phyloP scores from a whole-genome alignment of 2,329 filamentous ascomycete species.

The Orbilia brochopaga region DNA sequence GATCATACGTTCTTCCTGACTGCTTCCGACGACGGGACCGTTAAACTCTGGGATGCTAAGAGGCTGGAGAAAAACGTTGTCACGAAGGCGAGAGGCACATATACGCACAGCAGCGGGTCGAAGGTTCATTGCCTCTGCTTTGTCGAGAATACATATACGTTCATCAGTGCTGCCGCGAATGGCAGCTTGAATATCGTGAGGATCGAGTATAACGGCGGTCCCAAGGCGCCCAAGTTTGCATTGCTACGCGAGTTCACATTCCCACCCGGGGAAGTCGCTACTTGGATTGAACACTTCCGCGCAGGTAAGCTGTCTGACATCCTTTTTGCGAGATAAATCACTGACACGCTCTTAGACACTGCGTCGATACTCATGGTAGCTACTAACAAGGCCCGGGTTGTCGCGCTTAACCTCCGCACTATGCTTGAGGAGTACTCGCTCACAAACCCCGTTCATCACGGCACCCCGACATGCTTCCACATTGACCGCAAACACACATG shows the following conservation, averaged over 20 bases:
- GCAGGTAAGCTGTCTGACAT: conserved; percentile 44
- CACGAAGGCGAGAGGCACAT: conserved; percentile 82
- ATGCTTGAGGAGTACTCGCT: conserved; percentile 83
- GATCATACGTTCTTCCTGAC: conserved; percentile 96
- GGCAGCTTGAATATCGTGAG: conserved; percentile 89
- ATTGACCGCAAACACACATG: conserved; percentile 85
- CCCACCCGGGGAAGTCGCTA: conserved; percentile 73
- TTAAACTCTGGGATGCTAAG: conserved; percentile 91
- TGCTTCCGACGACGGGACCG: conserved; percentile 84
- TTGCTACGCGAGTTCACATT: conserved; percentile 82
- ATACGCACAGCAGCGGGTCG: conserved; percentile 73
- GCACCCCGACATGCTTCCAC: conserved; percentile 88
- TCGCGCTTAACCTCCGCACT: conserved; percentile 83
- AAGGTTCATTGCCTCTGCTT: conserved; percentile 85
- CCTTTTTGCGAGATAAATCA: neutral
- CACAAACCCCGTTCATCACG: conserved; percentile 88
- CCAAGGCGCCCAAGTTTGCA: conserved; percentile 69
- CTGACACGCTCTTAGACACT: conserved; percentile 65
- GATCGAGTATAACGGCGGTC: conserved; percentile 69
- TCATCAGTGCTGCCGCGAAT: conserved; percentile 87
- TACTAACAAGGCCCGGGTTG: conserved; percentile 81
- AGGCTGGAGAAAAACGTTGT: conserved; percentile 89
- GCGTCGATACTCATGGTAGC: conserved; percentile 83
- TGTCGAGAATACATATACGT: conserved; percentile 90
- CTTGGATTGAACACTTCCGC: conserved; percentile 93